phyloP scores from a whole-genome alignment of 2,329 filamentous ascomycete species.

The Ampelomyces quisqualis region DNA sequence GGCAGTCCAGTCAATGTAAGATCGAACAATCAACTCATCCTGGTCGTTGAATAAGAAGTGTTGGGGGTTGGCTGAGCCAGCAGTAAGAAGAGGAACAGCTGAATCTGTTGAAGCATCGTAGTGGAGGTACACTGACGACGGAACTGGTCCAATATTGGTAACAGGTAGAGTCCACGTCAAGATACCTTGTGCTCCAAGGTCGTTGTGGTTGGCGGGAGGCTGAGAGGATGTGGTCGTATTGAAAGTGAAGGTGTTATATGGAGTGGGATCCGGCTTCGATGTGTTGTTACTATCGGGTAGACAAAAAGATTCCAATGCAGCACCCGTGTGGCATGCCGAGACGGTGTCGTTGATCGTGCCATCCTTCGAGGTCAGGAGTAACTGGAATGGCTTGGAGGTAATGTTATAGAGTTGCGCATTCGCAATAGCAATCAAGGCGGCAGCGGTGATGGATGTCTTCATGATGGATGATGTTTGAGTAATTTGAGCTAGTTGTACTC shows the following conservation, averaged over 20 bases:
- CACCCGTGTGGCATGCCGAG: conserved; percentile 51
- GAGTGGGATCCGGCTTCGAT: conserved; percentile 18
- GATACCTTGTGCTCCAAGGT: conserved; percentile 32
- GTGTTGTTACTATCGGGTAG: conserved; percentile 24
- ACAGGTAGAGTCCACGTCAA: conserved; percentile 48
- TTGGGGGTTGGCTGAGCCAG: conserved; percentile 27
- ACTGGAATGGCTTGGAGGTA: conserved; percentile 48
- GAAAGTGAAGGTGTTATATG: conserved; percentile 25
- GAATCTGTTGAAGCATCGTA: conserved; percentile 46
- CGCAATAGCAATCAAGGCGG: conserved; percentile 26
- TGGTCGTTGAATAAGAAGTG: conserved; percentile 46
- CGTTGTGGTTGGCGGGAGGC: conserved; percentile 12
- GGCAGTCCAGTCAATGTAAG: conserved; percentile 45
- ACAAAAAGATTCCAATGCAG: conserved; percentile 52
- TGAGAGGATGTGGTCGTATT: conserved; percentile 34
- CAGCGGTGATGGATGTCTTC: conserved; percentile 23
- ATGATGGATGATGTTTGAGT: conserved; percentile 9
- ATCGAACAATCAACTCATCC: conserved; percentile 43
- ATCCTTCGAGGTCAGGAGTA: conserved; percentile 45
- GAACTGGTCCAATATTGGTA: conserved; percentile 31
- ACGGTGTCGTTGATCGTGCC: conserved; percentile 45
- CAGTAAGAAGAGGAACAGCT: conserved; percentile 46
- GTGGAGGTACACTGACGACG: conserved; percentile 41
- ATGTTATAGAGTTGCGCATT: conserved; percentile 35
- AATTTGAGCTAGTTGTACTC: background rate